Base-by-base conservation (phyloP, 1,139 yeast species). In the Magnusiomyces paraingens region DNA sequence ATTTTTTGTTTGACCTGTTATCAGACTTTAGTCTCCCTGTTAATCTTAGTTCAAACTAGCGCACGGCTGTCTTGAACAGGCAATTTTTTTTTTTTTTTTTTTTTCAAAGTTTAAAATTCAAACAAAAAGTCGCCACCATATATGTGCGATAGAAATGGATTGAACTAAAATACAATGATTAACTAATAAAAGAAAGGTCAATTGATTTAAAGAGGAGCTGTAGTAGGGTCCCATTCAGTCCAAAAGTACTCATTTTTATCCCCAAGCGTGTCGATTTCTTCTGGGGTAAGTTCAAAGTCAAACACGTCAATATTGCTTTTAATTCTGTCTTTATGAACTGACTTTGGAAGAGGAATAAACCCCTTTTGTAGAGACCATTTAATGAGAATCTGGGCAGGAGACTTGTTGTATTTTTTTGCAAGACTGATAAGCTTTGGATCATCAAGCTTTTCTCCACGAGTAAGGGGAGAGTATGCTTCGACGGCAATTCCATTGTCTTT, bases 401-500 rank as follows among this genome's bases (percentile, higher is more conserved):
- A 59, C 50, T 69, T 70, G 12, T 64, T 61, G 54, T 75, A 72
- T 60, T 72, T 72, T 48, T 69, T 58, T 38, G 77, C 76, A 45
- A 77, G 57, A 18, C 55, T 66, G 46, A 68, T 61, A 54, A 83
- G 62, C 48, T 72, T 76, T 3, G 82, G 79, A 60, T 82, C 84
- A 52, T 74, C 68, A 22, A 82, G 65, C 61, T 80, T 78, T 52
- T 68, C 65, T 4, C 89, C 86, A 56, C 80, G 83, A 1, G 87
- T 82, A 63, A 84, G 73, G 14, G 95, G 93, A 3, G 87, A 80
- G 67, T 79, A 86, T 0, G 93, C 90, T 66, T 84, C 86, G 8
- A 81, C 77, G 5, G 75, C 67, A 39, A 85, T 75, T 67, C 78
- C 75, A 62, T 79, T 64, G 52, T 70, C 57, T 49, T 73, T 68